Percentiles rank a stretch among this genome's conserved stretches.
Evolutionary conservation across 768 basidiomycete genomes (phyloP).

Genomic region (Trametes gibbosa): DNA sequence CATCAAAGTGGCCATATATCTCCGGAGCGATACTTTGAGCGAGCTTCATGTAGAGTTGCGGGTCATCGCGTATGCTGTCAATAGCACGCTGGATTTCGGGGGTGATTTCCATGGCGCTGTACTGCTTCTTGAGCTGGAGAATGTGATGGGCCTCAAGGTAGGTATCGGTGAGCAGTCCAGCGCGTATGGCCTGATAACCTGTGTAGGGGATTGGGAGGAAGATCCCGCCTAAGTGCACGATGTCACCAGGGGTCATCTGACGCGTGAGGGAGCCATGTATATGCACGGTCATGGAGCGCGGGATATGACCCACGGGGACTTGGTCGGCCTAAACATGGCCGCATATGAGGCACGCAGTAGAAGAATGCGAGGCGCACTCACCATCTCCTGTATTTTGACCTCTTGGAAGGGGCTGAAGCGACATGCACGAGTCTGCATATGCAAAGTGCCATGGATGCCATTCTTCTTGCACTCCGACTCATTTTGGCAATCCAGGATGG

Average conservation of each 20-base stretch:
- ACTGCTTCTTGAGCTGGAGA: constrained; percentile 96
- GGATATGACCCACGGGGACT: constrained; percentile 99
- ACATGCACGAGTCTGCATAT: constrained; percentile 98
- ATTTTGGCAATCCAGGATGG: constrained; percentile 86
- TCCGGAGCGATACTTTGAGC: constrained; percentile 96
- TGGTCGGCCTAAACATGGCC: constrained; percentile 74
- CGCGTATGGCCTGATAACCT: constrained; percentile 94
- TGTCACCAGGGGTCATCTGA: constrained; percentile 91
- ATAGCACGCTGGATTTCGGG: constrained; percentile 76
- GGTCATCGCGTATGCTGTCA: constrained; percentile 65
- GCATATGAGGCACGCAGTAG: constrained; percentile 9
- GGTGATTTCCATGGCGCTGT: constrained; percentile 90
- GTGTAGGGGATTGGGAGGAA: constrained; percentile 98
- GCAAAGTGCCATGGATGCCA: constrained; percentile 81
- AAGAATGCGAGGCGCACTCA: constrained; percentile 30
- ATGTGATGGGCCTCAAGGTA: constrained; percentile 92
- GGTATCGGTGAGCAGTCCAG: constrained; percentile 95
- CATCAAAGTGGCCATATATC: constrained; percentile 96
- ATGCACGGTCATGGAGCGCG: constrained; percentile 97
- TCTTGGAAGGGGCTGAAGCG: constrained; percentile 98
- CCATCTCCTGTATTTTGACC: constrained; percentile 99
- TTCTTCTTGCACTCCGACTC: constrained; percentile 84
- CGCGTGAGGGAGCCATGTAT: constrained; percentile 88
- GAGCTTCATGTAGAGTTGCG: constrained; percentile 81
- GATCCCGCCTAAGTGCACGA: constrained; percentile 92